Conservation (phyloP, 805 yeast genomes). For the Ogataea pignaliae region DNA sequence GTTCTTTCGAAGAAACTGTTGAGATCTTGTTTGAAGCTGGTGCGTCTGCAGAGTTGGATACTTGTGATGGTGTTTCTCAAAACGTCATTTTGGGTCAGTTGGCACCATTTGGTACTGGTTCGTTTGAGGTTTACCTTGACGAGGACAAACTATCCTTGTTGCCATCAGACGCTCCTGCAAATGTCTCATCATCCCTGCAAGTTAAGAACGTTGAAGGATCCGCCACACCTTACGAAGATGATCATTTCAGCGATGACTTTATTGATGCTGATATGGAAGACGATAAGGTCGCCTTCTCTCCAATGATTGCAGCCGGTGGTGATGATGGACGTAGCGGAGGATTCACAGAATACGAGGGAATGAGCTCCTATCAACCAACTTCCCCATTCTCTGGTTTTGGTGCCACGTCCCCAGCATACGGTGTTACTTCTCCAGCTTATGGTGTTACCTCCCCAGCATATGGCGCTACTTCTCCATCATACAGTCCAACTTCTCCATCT, state of each 20-base stretch:
- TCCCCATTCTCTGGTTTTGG: slow-evolving; percentile 50
- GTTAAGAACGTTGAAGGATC: slow-evolving; percentile 62
- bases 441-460: slow-evolving; percentile 44
- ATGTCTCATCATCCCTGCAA: slow-evolving; percentile 36
- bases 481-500: slow-evolving; percentile 71
- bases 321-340: slow-evolving; percentile 76
- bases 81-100: slow-evolving; percentile 96
- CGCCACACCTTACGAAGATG: slow-evolving; percentile 84
- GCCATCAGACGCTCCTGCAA: slow-evolving; percentile 43
- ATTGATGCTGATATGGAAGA: slow-evolving; percentile 41
- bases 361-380: slow-evolving; percentile 41
- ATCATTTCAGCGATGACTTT: slow-evolving; percentile 60
- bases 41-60: slow-evolving; percentile 95
- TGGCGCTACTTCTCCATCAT: slow-evolving; percentile 61
- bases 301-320: slow-evolving; percentile 82
- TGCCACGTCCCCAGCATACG: slow-evolving; percentile 44
- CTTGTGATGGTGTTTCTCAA: slow-evolving; percentile 97
- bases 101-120: slow-evolving; percentile 98
- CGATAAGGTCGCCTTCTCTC: slow-evolving; percentile 81
- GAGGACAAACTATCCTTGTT: slow-evolving; percentile 73
- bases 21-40: slow-evolving; percentile 97
- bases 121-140: slow-evolving; percentile 92
- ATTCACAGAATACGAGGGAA: slow-evolving; percentile 82
- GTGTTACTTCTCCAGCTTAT: slow-evolving; percentile 58
- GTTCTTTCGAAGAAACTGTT: slow-evolving; percentile 98